phyloP scores from a whole-genome alignment of 371 early-diverging fungal genomes.

The Syncephalastrum sp. region DNA sequence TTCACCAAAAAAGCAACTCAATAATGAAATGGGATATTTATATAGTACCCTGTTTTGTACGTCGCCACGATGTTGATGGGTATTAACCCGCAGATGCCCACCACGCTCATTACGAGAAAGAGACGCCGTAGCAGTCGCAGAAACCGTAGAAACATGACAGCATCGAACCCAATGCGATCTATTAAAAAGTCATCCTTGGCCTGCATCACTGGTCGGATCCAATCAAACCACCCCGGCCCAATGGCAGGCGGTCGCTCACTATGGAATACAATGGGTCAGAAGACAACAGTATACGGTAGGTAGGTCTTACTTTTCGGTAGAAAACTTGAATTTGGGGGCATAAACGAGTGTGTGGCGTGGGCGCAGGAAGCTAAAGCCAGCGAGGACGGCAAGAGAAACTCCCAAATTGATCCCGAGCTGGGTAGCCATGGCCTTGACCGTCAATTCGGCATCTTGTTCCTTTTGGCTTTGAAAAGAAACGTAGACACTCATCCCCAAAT shows the following conservation, averaged over 20 bases:
- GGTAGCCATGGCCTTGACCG: slow-evolving; percentile 38
- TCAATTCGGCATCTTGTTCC: slow-evolving; percentile 21
- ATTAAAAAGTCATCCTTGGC: slow-evolving; percentile 58
- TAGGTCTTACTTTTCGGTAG: slow-evolving; percentile 31
- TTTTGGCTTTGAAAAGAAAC: slow-evolving; percentile 24
- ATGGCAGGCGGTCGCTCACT: slow-evolving; percentile 63
- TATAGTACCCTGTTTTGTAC: slow-evolving; percentile 25
- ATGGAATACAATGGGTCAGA: background rate
- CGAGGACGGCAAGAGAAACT: slow-evolving; percentile 40
- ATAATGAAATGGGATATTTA: background rate
- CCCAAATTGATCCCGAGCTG: slow-evolving; percentile 48
- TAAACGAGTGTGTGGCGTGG: slow-evolving; percentile 48
- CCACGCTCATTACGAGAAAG: slow-evolving; percentile 50
- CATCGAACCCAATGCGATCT: slow-evolving; percentile 70
- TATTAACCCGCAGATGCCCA: slow-evolving; percentile 58
- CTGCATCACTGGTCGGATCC: slow-evolving; percentile 59
- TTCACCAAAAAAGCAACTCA: slow-evolving; percentile 1
- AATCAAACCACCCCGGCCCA: slow-evolving; percentile 52
- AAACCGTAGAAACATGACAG: slow-evolving; percentile 73
- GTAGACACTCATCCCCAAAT: slow-evolving; percentile 13
- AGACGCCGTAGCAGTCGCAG: slow-evolving; percentile 53
- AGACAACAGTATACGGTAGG: background rate
- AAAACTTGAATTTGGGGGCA: slow-evolving; percentile 43
- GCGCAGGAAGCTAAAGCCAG: slow-evolving; percentile 34
- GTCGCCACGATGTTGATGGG: slow-evolving; percentile 61